phyloP scores from a whole-genome alignment of 805 yeast genomes.

The Saccharomycopsis vini region DNA sequence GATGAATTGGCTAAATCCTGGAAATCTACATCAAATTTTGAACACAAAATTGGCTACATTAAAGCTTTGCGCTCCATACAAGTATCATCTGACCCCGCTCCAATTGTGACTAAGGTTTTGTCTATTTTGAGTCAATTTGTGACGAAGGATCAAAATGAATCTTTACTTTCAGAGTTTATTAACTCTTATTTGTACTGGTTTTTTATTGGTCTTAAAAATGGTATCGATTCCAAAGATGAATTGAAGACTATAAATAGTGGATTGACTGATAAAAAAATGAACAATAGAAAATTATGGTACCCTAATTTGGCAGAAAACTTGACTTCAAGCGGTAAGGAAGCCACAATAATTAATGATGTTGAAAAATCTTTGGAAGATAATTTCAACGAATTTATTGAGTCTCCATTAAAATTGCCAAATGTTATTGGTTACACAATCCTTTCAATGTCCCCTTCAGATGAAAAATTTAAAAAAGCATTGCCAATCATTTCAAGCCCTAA shows the following conservation, averaged over 20 bases:
- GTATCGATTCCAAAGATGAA: constrained; percentile 13
- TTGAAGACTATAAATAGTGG: constrained; percentile 43
- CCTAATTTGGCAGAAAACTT: constrained; percentile 23
- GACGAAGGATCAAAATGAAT: constrained; percentile 70
- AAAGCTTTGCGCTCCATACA: no score
- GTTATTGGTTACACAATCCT: constrained; percentile 7
- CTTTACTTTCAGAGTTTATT: constrained; percentile 41
- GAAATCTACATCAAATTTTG: constrained; percentile 53
- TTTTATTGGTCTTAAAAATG: constrained; percentile 24
- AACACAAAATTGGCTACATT: constrained; percentile 50
- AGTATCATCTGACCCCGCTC: constrained; percentile 24
- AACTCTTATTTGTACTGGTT: constrained; percentile 41
- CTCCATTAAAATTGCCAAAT: constrained; percentile 40
- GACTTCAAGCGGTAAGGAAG: not conserved
- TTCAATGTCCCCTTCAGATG: not conserved
- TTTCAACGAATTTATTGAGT: constrained; percentile 36
- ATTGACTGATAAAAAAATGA: constrained; percentile 52
- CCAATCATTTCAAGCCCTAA: constrained; percentile 29
- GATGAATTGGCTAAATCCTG: constrained; percentile 49
- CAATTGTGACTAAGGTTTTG: constrained; percentile 29
- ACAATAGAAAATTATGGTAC: constrained; percentile 62
- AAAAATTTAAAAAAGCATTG: not conserved
- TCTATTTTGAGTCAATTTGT: constrained; percentile 42
- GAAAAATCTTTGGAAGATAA: constrained; percentile 25
- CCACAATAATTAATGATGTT: not conserved